Base-by-base conservation (phyloP, 2,329 filamentous ascomycete genomes). In the Penicillium griseofulvum region DNA sequence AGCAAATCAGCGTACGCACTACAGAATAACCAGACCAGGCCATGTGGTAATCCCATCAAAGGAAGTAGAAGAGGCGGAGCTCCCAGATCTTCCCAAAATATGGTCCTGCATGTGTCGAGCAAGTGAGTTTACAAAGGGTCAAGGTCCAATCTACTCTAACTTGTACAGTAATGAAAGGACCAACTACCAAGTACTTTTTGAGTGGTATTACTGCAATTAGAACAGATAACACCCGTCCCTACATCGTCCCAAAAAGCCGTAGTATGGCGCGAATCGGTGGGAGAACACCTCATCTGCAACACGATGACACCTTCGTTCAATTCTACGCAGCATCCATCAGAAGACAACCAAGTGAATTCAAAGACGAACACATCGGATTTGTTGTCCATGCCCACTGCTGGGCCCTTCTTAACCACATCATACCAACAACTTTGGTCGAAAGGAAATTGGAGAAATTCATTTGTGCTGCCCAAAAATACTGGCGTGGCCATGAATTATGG, bases 381-480 rank as follows among this genome's bases (percentile, higher is more conserved):
- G 8, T 54, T 22, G 34, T 56, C 6, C 56, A 59, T 45, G 49
- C 49, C n/a, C 49, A 58, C 43, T 58, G 56, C 37, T 58, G 56
- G 53, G 42, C 22, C 7, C 24, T 58, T n/a, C 19, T 56, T 26
- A 16, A 39, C 17, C 37, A n/a, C 22, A 37, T 46, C 4, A 28
- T 49, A 29, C 17, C 22, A 45, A 43, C 29, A 8, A 44, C 8
- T 19, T 31, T 24, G 24, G 39, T 12, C 19, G 41, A 43, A 28
- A 43, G 3, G 2, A 8, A 43, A 1, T 2, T 58, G 7, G 29
- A 14, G 8, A 54, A 36, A 24, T 38, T 58, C 5, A 29, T 56
- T 16, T 17, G 22, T 28, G 28, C 22, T 42, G 45, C 14, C 28
- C 54, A 37, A 50, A 19, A 43, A 10, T 51, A 58, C 37, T 58